These are phyloP conservation scores for Silene latifolia DNA, from an alignment of 148 eudicot genomes.

Conservation along the genomic window DNA sequence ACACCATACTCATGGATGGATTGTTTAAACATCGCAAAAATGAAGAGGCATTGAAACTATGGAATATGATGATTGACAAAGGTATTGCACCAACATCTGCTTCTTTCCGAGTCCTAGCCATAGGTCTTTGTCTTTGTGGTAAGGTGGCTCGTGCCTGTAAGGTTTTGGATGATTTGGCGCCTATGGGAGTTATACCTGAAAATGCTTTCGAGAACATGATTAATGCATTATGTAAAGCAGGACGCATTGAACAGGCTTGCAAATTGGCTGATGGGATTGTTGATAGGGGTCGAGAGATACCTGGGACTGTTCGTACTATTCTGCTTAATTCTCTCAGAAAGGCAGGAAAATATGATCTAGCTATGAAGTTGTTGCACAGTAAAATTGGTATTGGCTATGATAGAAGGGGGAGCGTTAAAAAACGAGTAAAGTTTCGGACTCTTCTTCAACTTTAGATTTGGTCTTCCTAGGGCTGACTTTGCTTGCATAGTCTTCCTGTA, in stretches of 20 bases:
- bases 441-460: conserved; percentile 46
- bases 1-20: conserved; percentile 72
- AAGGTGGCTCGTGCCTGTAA: conserved; percentile 88
- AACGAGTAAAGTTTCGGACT: conserved; percentile 67
- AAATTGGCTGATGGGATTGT: conserved; percentile 90
- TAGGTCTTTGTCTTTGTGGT: conserved; percentile 87
- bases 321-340: conserved; percentile 89
- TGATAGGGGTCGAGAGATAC: conserved; percentile 92
- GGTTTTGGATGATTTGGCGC: conserved; percentile 88
- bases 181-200: conserved; percentile 86
- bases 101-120: conserved; percentile 77
- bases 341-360: conserved; percentile 78
- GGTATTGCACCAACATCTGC: conserved; percentile 87
- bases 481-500: background rate
- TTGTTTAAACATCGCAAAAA: conserved; percentile 70
- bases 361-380: conserved; percentile 91
- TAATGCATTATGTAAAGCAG: conserved; percentile 74
- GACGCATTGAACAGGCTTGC: conserved; percentile 83
- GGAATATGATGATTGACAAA: conserved; percentile 94
- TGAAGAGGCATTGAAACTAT: conserved; percentile 80
- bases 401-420: conserved; percentile 77
- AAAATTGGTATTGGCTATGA: conserved; percentile 96
- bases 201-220: conserved; percentile 93
- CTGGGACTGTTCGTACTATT: conserved; percentile 80
- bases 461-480: background rate